Evolutionary conservation across 192 early-diverging fungal genomes (phyloP), one percentile per base, ranked within the genome.

Genomic region (Spinellus fusiger): DNA sequence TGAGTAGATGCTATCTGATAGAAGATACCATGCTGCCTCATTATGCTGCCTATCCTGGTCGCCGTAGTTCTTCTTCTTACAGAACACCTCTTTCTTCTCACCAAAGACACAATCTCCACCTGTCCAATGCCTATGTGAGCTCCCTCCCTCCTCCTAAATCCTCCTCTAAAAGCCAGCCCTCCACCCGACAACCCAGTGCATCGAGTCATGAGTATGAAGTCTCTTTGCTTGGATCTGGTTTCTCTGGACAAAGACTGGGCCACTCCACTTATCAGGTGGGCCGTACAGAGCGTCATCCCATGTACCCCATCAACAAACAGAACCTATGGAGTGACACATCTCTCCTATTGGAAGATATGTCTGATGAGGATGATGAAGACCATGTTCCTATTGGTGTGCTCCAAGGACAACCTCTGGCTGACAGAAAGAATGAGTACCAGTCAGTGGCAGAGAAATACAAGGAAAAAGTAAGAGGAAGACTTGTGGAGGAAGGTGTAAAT

Each of bases 401-500:
- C 12, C 60, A 62, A 44, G 32, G 32, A 10, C 59, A 48, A 33
- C 8, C 33, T 37, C 31, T 22, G 4, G 27, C 49, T 13, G 27
- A 51, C 27, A 48, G 46, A 40, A 51, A 46, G 18, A 34, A 29
- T 20, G 44, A 51, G 25, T 62, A 40, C 28, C 61, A 62, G 46
- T 62, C 61, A 16, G 61, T 49, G 10, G 61, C 61, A 38, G 61
- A 62, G 16, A 62, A 62, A 46, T 62, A 62, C 35, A 62, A 62
- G 23, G 51, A 62, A 28, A 62, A 61, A 51, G 60, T 61, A 20
- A 61, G 29, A 49, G 60, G 38, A 13, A 38, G 49, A 48, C 25
- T 59, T 13, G 44, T 47, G 22, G 46, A 22, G 29, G 44, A 46
- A n/a, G 20, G 34, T 50, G 20, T 9, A 44, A 18, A 44, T 3